Evolutionary conservation across 73 alveolate species (phyloP).

Genomic region (Uronychia setigera): DNA sequence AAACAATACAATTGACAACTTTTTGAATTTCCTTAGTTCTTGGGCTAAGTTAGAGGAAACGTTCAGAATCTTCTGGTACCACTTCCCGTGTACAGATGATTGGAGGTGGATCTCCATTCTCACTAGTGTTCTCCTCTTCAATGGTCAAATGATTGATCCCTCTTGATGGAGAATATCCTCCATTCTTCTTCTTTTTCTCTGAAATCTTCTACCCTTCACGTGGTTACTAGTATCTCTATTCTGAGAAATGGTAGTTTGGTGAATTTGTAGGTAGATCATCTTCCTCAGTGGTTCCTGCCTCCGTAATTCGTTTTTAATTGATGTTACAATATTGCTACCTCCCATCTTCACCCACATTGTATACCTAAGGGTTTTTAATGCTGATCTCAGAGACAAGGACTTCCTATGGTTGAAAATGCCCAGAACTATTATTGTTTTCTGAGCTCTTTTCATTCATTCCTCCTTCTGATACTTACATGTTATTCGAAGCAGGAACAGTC

Average conservation of each 20-base stretch:
- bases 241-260: background rate
- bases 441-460: background rate
- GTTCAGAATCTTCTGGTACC: background rate
- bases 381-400: background rate
- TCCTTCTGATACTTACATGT: background rate
- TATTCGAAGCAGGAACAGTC: background rate
- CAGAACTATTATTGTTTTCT: too few species aligned
- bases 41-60: constrained; percentile 10
- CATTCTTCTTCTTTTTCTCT: background rate
- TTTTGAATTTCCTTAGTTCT: constrained; percentile 41
- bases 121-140: background rate
- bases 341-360: background rate
- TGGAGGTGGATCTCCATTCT: background rate
- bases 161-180: background rate
- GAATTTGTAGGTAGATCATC: background rate
- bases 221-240: background rate
- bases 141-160: background rate
- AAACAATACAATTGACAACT: constrained; percentile 13
- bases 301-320: background rate
- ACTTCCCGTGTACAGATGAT: background rate
- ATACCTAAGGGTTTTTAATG: background rate
- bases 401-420: background rate
- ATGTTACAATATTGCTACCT: background rate
- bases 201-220: background rate
- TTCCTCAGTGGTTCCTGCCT: constrained; percentile 1